Evolutionary conservation across 257 asterid genomes (phyloP), one percentile per base, ranked within the genome.

Genomic region (Solanum chaucha): DNA sequence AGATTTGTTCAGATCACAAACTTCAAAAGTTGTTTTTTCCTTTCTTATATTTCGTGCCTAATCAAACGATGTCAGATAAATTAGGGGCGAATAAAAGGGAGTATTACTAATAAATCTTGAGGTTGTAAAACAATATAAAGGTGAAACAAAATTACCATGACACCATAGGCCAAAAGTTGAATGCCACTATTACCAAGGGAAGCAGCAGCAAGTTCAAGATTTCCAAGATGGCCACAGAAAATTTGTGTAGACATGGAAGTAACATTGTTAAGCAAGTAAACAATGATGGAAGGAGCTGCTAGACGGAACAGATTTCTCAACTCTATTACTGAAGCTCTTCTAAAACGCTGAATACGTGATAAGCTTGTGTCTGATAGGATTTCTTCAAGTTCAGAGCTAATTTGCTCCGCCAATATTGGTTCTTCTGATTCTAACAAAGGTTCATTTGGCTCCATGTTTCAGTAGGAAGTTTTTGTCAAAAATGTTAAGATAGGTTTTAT

Each of bases 141-240:
- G 24, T 51, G 26, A 15, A 22, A 40, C 3, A 84, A 38, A 14
- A 9, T 35, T 88, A 88, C 90, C 90, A 88, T 88, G 59, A 88
- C 82, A 12, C 90, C 90, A 70, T 88, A 88, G 20, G 90, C 88
- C 19, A 88, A 88, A n/a, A 81, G 83, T 22, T 88, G 90, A 28
- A 86, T 81, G 11, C 88, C 88, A 10, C 74, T 68, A 36, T 88
- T 88, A 24, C 88, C 90, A n/a, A 88, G 90, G 5, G 90, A 88
- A 82, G 90, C 88, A 81, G 90, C 88, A 9, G 90, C 90, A 14
- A 88, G 90, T 65, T 88, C 85, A 68, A 88, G 88, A 58, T 88
- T 88, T 6, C 90, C 90, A 40, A 88, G 88, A 11, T 86, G 90
- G 0, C 90, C 90, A 8, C 87, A 88, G 61, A 88, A 86, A 2